Percentiles rank a stretch among this genome's conserved stretches.
Evolutionary conservation across 768 basidiomycete genomes (phyloP).

Genomic region (Suillus tomentosus): DNA sequence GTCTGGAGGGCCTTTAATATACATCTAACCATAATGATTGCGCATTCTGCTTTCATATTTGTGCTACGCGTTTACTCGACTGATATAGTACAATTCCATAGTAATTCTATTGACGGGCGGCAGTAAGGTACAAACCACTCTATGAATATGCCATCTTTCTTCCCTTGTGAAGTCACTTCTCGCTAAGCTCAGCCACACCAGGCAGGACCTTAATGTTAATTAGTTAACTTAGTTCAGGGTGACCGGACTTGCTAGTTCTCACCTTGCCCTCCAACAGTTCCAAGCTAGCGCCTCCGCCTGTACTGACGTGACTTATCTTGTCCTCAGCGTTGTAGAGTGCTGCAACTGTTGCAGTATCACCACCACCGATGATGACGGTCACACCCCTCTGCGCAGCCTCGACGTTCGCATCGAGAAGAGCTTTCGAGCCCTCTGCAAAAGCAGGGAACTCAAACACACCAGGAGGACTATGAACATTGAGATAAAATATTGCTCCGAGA

Average conservation of each 20-base stretch:
- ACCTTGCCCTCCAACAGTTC: constrained; percentile 99
- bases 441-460: constrained; percentile 97
- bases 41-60: neutral
- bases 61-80: neutral
- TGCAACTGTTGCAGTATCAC: constrained; percentile 94
- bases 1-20: neutral
- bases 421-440: constrained; percentile 83
- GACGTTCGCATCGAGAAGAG: constrained; percentile 82
- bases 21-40: neutral
- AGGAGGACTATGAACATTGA: constrained; percentile 65
- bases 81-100: neutral
- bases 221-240: constrained; percentile 17
- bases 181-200: constrained; percentile 88
- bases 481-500: neutral
- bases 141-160: neutral
- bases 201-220: constrained; percentile 65
- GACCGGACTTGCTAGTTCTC: constrained; percentile 18
- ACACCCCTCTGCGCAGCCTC: constrained; percentile 85
- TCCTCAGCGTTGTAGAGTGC: constrained; percentile 85
- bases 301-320: constrained; percentile 94
- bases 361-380: constrained; percentile 94
- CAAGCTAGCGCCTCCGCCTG: constrained; percentile 91
- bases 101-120: neutral
- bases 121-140: constrained; percentile 6
- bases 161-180: constrained; percentile 45